phyloP scores from a whole-genome alignment of 2,329 filamentous ascomycete genomes.

The Neocucurbitaria cava region DNA sequence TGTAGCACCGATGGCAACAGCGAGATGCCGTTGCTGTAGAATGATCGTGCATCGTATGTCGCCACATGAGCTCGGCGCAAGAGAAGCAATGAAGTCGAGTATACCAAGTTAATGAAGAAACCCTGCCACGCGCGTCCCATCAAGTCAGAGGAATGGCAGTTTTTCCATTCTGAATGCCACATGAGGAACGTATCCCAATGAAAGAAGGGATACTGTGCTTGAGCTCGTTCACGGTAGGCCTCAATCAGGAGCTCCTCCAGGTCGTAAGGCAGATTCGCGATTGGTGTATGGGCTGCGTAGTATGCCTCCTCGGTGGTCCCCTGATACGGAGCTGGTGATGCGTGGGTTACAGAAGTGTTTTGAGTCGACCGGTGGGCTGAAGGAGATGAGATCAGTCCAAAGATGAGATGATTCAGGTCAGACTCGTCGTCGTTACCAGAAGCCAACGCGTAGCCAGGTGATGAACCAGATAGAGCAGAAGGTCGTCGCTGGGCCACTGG shows the following conservation, averaged over 20 bases:
- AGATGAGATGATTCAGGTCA: slow-evolving; percentile 18
- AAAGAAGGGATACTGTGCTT: slow-evolving; percentile 27
- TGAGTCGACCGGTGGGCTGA: slow-evolving; percentile 3
- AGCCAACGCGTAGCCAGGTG: slow-evolving; percentile 7
- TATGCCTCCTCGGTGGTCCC: neutral
- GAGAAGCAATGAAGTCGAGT: slow-evolving; percentile 22
- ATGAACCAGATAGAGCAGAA: slow-evolving; percentile 9
- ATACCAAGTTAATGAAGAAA: slow-evolving; percentile 26
- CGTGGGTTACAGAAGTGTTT: neutral
- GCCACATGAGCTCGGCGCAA: slow-evolving; percentile 11
- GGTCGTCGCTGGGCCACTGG: neutral
- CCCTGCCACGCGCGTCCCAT: slow-evolving; percentile 21
- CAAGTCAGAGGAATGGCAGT: slow-evolving; percentile 7
- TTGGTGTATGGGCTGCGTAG: slow-evolving; percentile 8
- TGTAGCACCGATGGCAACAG: slow-evolving; percentile 19
- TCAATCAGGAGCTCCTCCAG: slow-evolving; percentile 14
- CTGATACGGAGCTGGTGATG: neutral
- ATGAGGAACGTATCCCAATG: slow-evolving; percentile 22
- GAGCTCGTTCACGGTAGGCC: slow-evolving; percentile 27
- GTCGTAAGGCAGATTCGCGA: slow-evolving; percentile 13
- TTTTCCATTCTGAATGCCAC: slow-evolving; percentile 21
- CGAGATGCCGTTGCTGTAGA: slow-evolving; percentile 19
- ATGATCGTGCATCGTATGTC: slow-evolving; percentile 11
- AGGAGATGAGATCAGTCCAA: slow-evolving; percentile 21
- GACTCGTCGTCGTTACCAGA: slow-evolving; percentile 7